Base-by-base conservation (phyloP, 1,284 basidiomycete species). In the Leucoagaricus sp. region DNA sequence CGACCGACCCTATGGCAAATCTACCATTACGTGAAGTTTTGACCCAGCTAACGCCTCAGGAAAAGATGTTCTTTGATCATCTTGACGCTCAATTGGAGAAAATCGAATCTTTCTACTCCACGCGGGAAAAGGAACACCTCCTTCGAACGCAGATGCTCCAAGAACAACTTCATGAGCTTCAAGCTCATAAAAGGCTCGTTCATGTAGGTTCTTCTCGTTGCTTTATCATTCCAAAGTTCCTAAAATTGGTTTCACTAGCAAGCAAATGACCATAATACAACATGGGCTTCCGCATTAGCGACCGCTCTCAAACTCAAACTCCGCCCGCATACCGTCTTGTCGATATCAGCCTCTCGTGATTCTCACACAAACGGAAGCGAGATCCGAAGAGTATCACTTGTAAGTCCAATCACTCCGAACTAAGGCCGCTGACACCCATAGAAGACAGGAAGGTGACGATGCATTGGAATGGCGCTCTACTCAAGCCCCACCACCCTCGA, bases 21-120 rank as follows among this genome's bases (percentile, higher is more conserved):
- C 63, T 79, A 3, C 73, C 83, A 6, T 61, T 90, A 13, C 74
- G 75, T 19, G 76, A 82, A 25, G 69, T 91, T 7, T 64, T 86
- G 5, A 73, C 77, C 1, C 70, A 77, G 8, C 71, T 91, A 19
- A 76, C 81, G 3, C 78, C 84, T 0, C 75, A 82, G 34, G 87
- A 95, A 65, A 69, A 75, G 44, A 77, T 77, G 2, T 96, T 94
- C 72, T 91, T 96, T 61, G 79, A 84, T 5, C 77, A 84, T 36
- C 78, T 96, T 2, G 89, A 95, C 61, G 67, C 68, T 0, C 86
- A 96, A 68, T 74, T 96, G 0, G 84, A 87, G 54, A 93, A 96
- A 75, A 84, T 96, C 21, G 88, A 94, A 65, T 73, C 75, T 2
- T 98, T 98, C 70, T 98, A 93, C 67, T 49, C 82, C 7, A 83